A percentile compares a stretch with the other conserved stretches of the same genome.
Evolutionary conservation across 148 eudicot species (phyloP).

Genomic region (Rhododendron mucronatum): DNA sequence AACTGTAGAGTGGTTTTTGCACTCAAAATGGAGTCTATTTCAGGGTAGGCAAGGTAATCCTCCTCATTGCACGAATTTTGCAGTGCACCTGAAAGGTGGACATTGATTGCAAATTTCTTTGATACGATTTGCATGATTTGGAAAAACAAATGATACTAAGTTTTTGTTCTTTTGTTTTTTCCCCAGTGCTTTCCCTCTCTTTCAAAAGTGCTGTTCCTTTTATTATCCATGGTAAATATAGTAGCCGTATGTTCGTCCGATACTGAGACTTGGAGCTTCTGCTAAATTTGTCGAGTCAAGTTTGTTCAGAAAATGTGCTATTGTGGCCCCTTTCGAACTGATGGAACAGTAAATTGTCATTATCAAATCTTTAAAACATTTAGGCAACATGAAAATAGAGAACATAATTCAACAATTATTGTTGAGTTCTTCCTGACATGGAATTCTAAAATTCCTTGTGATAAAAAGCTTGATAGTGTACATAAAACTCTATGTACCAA

Average conservation of each 20-base stretch:
- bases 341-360: not conserved
- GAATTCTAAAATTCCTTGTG: not conserved
- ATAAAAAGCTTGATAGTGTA: not conserved
- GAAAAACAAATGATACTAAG: not conserved
- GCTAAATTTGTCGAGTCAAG: not conserved
- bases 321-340: not conserved
- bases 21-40: not conserved
- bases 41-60: not conserved
- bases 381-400: not conserved
- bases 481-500: not conserved
- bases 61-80: not conserved
- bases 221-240: not conserved
- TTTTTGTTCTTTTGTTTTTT: not conserved
- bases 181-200: not conserved
- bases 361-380: not conserved
- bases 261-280: not conserved
- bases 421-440: not conserved
- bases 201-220: not conserved
- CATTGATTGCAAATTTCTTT: not conserved
- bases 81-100: constrained; percentile 2
- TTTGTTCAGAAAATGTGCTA: not conserved
- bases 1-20: not conserved
- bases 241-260: not conserved
- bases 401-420: not conserved
- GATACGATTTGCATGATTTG: not conserved